Percentiles rank a stretch among this genome's conserved stretches.
Evolutionary conservation across 2,329 filamentous ascomycete genomes (phyloP).

Genomic region (Pezicula rhizophila): DNA sequence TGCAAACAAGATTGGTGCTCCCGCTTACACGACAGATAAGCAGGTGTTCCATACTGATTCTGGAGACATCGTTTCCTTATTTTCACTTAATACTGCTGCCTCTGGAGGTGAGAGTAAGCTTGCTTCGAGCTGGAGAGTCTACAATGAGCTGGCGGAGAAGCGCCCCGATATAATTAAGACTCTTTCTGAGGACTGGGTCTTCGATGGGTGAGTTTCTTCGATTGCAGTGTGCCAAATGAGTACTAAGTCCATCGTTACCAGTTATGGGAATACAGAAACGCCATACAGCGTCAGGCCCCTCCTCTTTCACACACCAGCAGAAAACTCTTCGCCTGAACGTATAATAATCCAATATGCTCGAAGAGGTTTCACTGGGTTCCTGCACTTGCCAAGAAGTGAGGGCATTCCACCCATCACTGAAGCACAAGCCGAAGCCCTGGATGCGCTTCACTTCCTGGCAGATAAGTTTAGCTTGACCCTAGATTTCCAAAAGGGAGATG

Average conservation of each 20-base stretch:
- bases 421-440: slow-evolving; percentile 38
- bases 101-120: slow-evolving; percentile 46
- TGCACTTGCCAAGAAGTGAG: slow-evolving; percentile 43
- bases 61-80: slow-evolving; percentile 47
- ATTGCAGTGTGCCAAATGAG: neutral
- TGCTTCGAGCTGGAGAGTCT: slow-evolving; percentile 46
- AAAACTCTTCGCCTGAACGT: slow-evolving; percentile 39
- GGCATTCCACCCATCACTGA: slow-evolving; percentile 47
- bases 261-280: slow-evolving; percentile 43
- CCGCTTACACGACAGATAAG: slow-evolving; percentile 54
- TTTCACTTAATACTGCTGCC: slow-evolving; percentile 38
- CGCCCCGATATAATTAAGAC: slow-evolving; percentile 48
- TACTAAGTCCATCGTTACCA: slow-evolving; percentile 18
- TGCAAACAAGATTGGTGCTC: slow-evolving; percentile 43
- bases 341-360: slow-evolving; percentile 56
- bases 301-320: slow-evolving; percentile 48
- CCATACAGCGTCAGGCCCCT: slow-evolving; percentile 45
- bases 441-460: slow-evolving; percentile 38
- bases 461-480: slow-evolving; percentile 31
- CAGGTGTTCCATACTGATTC: slow-evolving; percentile 53
- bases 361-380: slow-evolving; percentile 52
- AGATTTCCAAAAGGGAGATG: slow-evolving; percentile 33
- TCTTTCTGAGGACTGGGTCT: slow-evolving; percentile 40
- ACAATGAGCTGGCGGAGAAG: slow-evolving; percentile 46
- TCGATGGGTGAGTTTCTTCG: slow-evolving; percentile 28